Evolutionary conservation across 2,329 filamentous ascomycete genomes (phyloP).

Genomic region (Cladorrhinum sp.): DNA sequence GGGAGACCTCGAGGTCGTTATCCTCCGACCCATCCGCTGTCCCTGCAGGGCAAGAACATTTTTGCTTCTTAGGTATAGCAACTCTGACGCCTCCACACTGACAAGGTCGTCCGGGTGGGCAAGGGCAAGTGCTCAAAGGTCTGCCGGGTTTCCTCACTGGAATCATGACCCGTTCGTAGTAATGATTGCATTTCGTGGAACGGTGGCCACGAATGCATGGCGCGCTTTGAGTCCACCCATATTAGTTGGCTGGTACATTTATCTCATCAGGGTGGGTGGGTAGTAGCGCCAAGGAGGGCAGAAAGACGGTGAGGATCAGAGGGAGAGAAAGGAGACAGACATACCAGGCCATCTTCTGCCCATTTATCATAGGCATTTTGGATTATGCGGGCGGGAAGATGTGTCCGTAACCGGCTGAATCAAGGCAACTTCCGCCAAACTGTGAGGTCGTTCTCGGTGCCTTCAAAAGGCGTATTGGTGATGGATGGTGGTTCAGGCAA

Average conservation of each 20-base stretch:
- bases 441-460: background rate
- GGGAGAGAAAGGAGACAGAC: conserved; percentile 31
- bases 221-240: conserved; percentile 46
- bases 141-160: conserved; percentile 70
- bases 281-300: too few relatives aligned
- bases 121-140: conserved; percentile 66
- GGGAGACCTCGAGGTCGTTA: conserved; percentile 23
- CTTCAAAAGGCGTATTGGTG: background rate
- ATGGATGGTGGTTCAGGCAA: background rate
- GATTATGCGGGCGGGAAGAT: background rate
- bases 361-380: conserved; percentile 66
- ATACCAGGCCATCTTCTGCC: conserved; percentile 72
- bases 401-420: background rate
- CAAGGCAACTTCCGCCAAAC: background rate
- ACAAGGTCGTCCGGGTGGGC: conserved; percentile 60
- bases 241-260: background rate
- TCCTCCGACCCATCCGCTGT: conserved; percentile 21
- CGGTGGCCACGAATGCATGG: conserved; percentile 74
- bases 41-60: conserved; percentile 46
- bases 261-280: background rate
- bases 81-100: conserved; percentile 62
- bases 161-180: conserved; percentile 63
- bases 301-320: background rate
- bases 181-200: conserved; percentile 71
- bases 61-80: conserved; percentile 57